Evolutionary conservation across 176 grass and related monocot species (phyloP), one percentile per base, ranked within the genome.

Genomic region (Triticum monococcum): DNA sequence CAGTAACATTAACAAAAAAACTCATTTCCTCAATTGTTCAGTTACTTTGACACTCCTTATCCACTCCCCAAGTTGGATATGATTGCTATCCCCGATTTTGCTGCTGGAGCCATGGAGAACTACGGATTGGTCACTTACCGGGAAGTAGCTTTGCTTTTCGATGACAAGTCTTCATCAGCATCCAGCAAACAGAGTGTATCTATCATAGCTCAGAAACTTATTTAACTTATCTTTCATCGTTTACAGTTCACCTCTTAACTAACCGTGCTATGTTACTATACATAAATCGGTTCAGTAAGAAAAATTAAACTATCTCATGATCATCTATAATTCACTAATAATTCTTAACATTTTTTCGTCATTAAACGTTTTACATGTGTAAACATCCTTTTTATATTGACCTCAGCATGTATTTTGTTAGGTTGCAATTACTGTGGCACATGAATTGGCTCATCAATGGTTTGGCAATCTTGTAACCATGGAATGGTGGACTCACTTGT

Each of bases 51-150:
- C n/a, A 89, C 91, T 43, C 90, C 90, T 71, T 98, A 92, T 89
- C 90, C 96, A 20, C 96, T 98, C 77, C 93, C 91, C 38, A 98
- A 98, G 74, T 81, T 98, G 91, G 96, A 98, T 89, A 98, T 96
- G 96, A 85, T 94, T 67, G 93, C 88, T 41, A 94, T 98, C 66
- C 93, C 93, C 77, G 92, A 98, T 92, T 96, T 98, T 90, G 88
- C 93, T 75, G 45, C 86, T 60, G 90, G 96, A 72, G 96, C 96
- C 46, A 98, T 98, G 93, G 96, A 98, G 78, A 98, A 98, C 90
- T 98, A 88, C 37, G 96, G 96, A 78, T 82, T 98, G 72, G 90
- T 98, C 46, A 94, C 92, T 77, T 98, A 85, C 66, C 89, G 93
- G 2, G 93, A 94, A 88, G 74, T 66, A 59, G 40, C 79, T 73